These are phyloP conservation scores for Pseudozyma flocculosa DNA, from an alignment of 1,284 basidiomycete species.

Conservation along the genomic window DNA sequence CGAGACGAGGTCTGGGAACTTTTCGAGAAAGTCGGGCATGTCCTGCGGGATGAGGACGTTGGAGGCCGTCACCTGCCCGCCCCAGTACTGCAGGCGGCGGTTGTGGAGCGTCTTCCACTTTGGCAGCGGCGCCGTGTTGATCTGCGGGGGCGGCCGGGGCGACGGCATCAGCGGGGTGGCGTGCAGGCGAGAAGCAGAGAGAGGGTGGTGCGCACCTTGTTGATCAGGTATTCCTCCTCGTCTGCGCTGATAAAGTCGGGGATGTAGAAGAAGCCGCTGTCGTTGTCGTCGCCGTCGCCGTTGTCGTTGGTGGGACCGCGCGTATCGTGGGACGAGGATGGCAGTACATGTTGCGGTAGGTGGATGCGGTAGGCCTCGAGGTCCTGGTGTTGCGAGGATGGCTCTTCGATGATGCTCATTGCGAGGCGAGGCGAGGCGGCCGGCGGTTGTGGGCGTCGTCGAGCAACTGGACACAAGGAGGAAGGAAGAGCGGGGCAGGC, in stretches of 20 bases:
- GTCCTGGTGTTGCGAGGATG: slow-evolving; percentile 12
- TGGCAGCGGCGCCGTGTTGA: slow-evolving; percentile 72
- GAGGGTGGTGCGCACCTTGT: slow-evolving; percentile 64
- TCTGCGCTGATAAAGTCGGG: slow-evolving; percentile 75
- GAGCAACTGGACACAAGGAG: too few relatives aligned
- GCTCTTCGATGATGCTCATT: slow-evolving; percentile 25
- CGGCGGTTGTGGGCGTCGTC: too few relatives aligned
- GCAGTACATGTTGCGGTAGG: slow-evolving; percentile 18
- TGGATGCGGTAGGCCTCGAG: slow-evolving; percentile 16
- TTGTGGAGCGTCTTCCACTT: slow-evolving; percentile 83
- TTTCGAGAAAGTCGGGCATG: slow-evolving; percentile 68
- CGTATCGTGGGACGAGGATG: slow-evolving; percentile 12
- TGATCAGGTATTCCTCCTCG: slow-evolving; percentile 75
- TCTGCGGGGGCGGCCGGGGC: slow-evolving; percentile 60
- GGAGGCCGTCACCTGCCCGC: slow-evolving; percentile 69
- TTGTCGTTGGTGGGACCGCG: slow-evolving; percentile 6
- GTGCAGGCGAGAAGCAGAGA: not conserved
- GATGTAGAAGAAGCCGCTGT: slow-evolving; percentile 60
- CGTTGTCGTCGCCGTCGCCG: slow-evolving; percentile 4
- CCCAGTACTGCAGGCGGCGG: slow-evolving; percentile 50
- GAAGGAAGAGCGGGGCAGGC: too few relatives aligned
- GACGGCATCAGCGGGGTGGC: slow-evolving; percentile 1
- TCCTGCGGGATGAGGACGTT: slow-evolving; percentile 66
- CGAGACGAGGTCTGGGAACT: slow-evolving; percentile 69
- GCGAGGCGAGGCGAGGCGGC: too few relatives aligned